These are phyloP conservation scores for Isochrysis galbana DNA, from an alignment of 78 protist species.

Conservation along the genomic window DNA sequence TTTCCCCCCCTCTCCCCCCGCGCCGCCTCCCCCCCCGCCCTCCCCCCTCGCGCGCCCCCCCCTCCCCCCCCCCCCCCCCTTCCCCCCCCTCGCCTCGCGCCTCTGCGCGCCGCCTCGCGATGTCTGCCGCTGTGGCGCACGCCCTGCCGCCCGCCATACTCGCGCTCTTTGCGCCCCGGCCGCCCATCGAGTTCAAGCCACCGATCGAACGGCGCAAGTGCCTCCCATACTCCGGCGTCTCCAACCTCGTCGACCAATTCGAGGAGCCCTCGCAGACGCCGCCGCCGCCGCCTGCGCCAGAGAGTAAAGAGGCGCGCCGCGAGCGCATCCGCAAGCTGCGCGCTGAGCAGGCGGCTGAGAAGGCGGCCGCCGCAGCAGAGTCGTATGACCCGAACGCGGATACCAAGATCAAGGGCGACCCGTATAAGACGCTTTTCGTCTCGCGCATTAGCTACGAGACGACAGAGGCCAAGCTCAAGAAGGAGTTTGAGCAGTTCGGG, in stretches of 20 bases:
- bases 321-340: neutral
- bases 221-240: neutral
- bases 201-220: conserved; percentile 7
- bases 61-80: no score
- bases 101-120: no score
- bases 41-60: no score
- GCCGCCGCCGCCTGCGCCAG: neutral
- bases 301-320: neutral
- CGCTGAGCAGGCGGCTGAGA: neutral
- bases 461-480: conserved; percentile 60
- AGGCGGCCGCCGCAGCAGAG: neutral
- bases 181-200: conserved; percentile 2
- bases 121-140: neutral
- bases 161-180: conserved; percentile 49
- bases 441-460: conserved; percentile 54
- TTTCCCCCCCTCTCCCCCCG: no score
- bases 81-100: no score
- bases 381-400: conserved; percentile 8
- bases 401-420: neutral
- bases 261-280: neutral
- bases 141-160: conserved; percentile 38
- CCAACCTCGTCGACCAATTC: neutral
- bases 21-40: no score
- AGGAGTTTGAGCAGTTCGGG: conserved; percentile 78
- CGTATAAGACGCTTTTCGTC: conserved; percentile 48